Conservation (phyloP, 1,284 basidiomycete genomes). For the Ustilago sp. region DNA sequence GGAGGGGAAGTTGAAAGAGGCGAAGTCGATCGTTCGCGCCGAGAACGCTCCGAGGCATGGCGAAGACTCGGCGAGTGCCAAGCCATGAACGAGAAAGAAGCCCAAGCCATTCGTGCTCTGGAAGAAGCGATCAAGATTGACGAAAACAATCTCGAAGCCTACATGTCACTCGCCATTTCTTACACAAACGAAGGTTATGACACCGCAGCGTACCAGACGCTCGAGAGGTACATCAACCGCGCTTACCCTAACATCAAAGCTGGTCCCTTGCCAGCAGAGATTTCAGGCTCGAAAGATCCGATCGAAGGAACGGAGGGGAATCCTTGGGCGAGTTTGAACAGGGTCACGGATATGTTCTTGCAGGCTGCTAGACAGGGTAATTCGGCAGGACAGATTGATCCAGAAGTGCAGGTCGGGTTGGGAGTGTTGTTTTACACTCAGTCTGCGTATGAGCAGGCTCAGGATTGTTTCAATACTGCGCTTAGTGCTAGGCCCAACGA, state of each 20-base stretch:
- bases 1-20: slow-evolving; percentile 79
- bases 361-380: slow-evolving; percentile 78
- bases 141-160: slow-evolving; percentile 76
- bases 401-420: slow-evolving; percentile 92
- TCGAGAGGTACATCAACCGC: slow-evolving; percentile 86
- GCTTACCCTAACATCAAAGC: slow-evolving; percentile 76
- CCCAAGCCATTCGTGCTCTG: slow-evolving; percentile 73
- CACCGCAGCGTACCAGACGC: slow-evolving; percentile 84
- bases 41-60: slow-evolving; percentile 83
- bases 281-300: slow-evolving; percentile 73
- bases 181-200: slow-evolving; percentile 97
- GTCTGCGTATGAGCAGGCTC: slow-evolving; percentile 81
- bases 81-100: slow-evolving; percentile 89
- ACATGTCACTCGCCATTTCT: slow-evolving; percentile 81
- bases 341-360: slow-evolving; percentile 86
- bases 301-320: slow-evolving; percentile 67
- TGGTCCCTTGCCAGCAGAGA: slow-evolving; percentile 74
- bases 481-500: slow-evolving; percentile 85
- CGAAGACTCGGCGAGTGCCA: slow-evolving; percentile 90
- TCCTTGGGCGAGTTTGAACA: slow-evolving; percentile 86
- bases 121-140: slow-evolving; percentile 76
- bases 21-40: slow-evolving; percentile 62
- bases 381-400: slow-evolving; percentile 77
- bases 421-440: slow-evolving; percentile 93
- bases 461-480: slow-evolving; percentile 91